Evolutionary conservation across 768 basidiomycete species (phyloP).

Genomic region (Crepidotus variabilis): DNA sequence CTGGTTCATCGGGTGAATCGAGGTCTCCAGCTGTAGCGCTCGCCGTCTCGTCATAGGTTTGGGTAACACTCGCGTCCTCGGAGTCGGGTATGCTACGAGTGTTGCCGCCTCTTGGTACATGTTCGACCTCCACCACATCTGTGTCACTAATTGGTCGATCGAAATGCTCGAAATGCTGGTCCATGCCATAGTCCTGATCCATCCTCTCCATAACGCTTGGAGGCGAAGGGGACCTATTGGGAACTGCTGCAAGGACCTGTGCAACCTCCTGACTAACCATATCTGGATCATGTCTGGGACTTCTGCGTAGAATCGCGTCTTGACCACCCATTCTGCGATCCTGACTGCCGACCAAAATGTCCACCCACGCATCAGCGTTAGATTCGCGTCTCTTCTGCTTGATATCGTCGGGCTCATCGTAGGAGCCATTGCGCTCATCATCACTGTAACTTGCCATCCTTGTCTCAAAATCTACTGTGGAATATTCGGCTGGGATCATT

Average conservation of each 20-base stretch:
- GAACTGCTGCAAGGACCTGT: slow-evolving; percentile 61
- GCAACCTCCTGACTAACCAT: slow-evolving; percentile 71
- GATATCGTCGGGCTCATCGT: slow-evolving; percentile 35
- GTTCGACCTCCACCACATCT: slow-evolving; percentile 49
- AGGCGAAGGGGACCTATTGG: slow-evolving; percentile 32
- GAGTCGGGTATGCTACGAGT: slow-evolving; percentile 23
- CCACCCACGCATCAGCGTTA: slow-evolving; percentile 82
- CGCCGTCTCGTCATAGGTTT: slow-evolving; percentile 22
- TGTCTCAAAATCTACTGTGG: slow-evolving; percentile 80
- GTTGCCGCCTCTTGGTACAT: slow-evolving; percentile 35
- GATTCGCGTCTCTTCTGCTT: slow-evolving; percentile 46
- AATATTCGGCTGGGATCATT: slow-evolving; percentile 70
- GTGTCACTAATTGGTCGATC: slow-evolving; percentile 36
- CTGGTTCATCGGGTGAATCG: slow-evolving; percentile 19
- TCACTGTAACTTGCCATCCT: slow-evolving; percentile 65
- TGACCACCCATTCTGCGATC: slow-evolving; percentile 50
- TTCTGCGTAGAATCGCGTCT: slow-evolving; percentile 40
- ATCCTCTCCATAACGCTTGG: slow-evolving; percentile 32
- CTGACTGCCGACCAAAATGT: slow-evolving; percentile 70
- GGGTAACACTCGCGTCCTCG: slow-evolving; percentile 22
- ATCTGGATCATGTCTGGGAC: slow-evolving; percentile 54
- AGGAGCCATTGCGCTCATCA: slow-evolving; percentile 32
- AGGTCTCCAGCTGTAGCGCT: slow-evolving; percentile 23
- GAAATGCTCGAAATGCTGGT: slow-evolving; percentile 31
- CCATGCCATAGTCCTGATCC: slow-evolving; percentile 30